Conservation (phyloP, 805 yeast species). For the Diddensiella santjacobensis region DNA sequence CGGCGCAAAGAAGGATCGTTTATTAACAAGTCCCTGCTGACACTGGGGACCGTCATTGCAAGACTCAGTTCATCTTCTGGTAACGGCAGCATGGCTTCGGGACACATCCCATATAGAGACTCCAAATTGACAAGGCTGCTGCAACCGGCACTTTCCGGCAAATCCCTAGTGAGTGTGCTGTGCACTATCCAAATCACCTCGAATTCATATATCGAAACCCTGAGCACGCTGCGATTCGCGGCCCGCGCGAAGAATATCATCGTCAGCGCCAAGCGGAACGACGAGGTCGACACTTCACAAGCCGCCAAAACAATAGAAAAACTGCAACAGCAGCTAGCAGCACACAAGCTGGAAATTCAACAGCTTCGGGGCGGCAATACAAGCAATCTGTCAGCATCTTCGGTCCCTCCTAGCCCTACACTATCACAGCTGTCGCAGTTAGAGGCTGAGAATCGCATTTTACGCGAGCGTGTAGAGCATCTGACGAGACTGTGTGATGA, state of each 20-base stretch:
- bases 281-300: conserved; percentile 32
- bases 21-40: conserved; percentile 85
- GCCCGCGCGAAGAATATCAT: conserved; percentile 86
- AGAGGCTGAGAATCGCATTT: conserved; percentile 58
- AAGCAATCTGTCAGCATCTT: too few relatives aligned
- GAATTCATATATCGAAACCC: conserved; percentile 64
- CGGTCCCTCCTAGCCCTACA: conserved; percentile 1
- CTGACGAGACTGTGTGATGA: conserved; percentile 56
- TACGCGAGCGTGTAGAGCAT: conserved; percentile 68
- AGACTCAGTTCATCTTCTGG: conserved; percentile 51
- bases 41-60: conserved; percentile 89
- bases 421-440: conserved; percentile 42
- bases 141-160: conserved; percentile 90
- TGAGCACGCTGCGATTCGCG: conserved; percentile 86
- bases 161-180: conserved; percentile 74
- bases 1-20: conserved; percentile 91
- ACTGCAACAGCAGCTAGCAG: conserved; percentile 56
- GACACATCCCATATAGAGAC: conserved; percentile 89
- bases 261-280: conserved; percentile 54
- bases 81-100: conserved; percentile 29
- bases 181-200: conserved; percentile 78
- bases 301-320: conserved; percentile 50
- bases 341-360: conserved; percentile 52
- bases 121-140: conserved; percentile 84
- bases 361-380: conserved; percentile 19